Conservation (phyloP, 2,329 filamentous ascomycete species). For the Colletotrichum musicola region DNA sequence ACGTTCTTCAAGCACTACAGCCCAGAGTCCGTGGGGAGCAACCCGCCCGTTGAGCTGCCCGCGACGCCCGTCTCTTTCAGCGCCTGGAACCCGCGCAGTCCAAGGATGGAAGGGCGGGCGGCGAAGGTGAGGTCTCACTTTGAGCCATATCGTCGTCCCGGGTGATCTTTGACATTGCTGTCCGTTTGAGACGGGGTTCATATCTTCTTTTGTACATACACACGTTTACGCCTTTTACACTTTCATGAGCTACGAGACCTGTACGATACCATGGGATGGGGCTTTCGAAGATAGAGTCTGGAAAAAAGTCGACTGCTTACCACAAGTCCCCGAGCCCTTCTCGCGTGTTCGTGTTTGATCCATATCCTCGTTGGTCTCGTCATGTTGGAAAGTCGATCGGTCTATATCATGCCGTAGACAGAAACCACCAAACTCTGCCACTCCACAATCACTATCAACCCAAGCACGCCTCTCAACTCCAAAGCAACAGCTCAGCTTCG, state of each 20-base stretch:
- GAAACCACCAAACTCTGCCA: too few relatives aligned
- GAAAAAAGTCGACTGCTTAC: slow-evolving; percentile 23
- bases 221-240: background rate
- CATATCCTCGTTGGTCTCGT: too few relatives aligned
- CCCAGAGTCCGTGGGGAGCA: slow-evolving; percentile 27
- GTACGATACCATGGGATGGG: background rate
- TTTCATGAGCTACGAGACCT: slow-evolving; percentile 27
- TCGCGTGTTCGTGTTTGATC: background rate
- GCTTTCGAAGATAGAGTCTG: background rate
- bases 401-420: slow-evolving; percentile 3
- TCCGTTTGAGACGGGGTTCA: background rate
- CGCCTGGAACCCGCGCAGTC: slow-evolving; percentile 26
- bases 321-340: background rate
- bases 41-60: slow-evolving; percentile 29
- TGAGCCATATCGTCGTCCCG: slow-evolving; percentile 33
- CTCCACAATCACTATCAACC: too few relatives aligned
- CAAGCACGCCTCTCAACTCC: too few relatives aligned
- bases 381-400: too few relatives aligned
- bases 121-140: slow-evolving; percentile 24
- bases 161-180: background rate
- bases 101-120: slow-evolving; percentile 2
- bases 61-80: slow-evolving; percentile 37
- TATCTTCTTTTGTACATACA: slow-evolving; percentile 14
- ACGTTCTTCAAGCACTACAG: slow-evolving; percentile 32
- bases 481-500: background rate